phyloP scores from a whole-genome alignment of 257 asterid genomes.

The Solanum virginianum region DNA sequence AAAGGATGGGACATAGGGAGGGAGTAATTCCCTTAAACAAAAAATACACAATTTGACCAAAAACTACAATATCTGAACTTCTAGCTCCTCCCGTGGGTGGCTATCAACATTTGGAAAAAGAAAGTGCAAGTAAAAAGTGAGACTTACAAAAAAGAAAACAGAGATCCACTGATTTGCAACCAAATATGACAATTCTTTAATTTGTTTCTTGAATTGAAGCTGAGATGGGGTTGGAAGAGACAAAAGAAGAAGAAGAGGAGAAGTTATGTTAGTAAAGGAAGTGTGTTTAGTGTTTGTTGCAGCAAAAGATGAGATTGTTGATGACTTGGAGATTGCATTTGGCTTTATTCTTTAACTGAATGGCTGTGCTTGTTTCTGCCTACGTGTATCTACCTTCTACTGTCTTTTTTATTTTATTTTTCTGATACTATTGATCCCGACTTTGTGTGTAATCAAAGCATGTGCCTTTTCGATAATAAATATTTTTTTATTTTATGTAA shows the following conservation, averaged over 20 bases:
- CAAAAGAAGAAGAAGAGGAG: neutral
- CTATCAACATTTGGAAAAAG: neutral
- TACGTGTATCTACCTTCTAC: neutral
- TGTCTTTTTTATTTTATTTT: neutral
- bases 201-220: neutral
- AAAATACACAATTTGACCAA: too few relatives aligned
- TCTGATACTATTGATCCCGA: too few relatives aligned
- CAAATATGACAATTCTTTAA: neutral
- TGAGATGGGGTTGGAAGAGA: neutral
- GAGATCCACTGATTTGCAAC: neutral
- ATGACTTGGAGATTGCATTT: slow-evolving; percentile 2
- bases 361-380: neutral
- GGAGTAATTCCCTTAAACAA: too few relatives aligned
- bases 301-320: slow-evolving; percentile 1
- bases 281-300: neutral
- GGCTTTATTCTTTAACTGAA: neutral
- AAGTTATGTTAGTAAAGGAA: neutral
- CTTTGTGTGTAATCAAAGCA: too few relatives aligned
- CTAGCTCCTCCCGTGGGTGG: neutral
- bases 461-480: too few relatives aligned
- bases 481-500: too few relatives aligned
- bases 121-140: neutral
- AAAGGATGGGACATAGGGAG: too few relatives aligned
- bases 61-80: neutral
- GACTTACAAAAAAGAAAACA: neutral